phyloP scores from a whole-genome alignment of 805 yeast genomes.

The Cyberlindnera nakhonratchasimensis region DNA sequence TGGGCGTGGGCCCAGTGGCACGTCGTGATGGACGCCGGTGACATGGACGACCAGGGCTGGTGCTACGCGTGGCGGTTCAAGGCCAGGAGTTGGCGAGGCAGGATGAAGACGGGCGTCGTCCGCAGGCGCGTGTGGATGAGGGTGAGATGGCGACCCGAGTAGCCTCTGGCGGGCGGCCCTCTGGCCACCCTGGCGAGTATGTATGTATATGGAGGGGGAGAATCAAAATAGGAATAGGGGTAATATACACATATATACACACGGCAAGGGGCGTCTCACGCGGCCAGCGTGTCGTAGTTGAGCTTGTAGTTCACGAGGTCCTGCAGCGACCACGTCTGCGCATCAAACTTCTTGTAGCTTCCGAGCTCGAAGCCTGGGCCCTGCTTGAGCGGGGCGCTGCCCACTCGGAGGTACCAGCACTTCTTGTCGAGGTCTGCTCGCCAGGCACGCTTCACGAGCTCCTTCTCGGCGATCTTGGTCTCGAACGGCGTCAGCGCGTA shows the following conservation, averaged over 20 bases:
- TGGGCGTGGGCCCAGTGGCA: constrained; percentile 76
- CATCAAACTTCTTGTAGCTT: constrained; percentile 24
- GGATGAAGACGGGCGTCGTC: constrained; percentile 43
- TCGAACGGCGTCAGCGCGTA: constrained; percentile 68
- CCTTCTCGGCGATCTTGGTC: constrained; percentile 72
- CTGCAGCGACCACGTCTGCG: constrained; percentile 20
- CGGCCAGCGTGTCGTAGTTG: constrained; percentile 11
- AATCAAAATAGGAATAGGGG: not conserved
- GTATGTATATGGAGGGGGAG: not conserved
- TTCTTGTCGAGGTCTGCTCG: constrained; percentile 54
- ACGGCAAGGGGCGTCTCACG: not conserved
- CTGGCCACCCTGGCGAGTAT: too few species aligned
- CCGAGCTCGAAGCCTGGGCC: constrained; percentile 14
- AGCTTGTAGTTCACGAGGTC: constrained; percentile 19
- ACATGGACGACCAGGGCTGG: constrained; percentile 89
- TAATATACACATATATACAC: not conserved
- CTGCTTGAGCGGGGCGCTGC: constrained; percentile 19
- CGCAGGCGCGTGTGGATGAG: constrained; percentile 67
- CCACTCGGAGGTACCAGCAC: constrained; percentile 76
- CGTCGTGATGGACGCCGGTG: constrained; percentile 56
- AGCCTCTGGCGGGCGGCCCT: too few species aligned
- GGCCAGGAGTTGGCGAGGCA: constrained; percentile 57
- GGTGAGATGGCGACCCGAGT: constrained; percentile 16
- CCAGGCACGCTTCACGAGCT: constrained; percentile 80
- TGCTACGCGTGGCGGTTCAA: constrained; percentile 52